Percentiles rank a stretch among this genome's conserved stretches.
Conservation (phyloP, 352 stramenopile genomes). For the Globisporangium orthogonon region DNA sequence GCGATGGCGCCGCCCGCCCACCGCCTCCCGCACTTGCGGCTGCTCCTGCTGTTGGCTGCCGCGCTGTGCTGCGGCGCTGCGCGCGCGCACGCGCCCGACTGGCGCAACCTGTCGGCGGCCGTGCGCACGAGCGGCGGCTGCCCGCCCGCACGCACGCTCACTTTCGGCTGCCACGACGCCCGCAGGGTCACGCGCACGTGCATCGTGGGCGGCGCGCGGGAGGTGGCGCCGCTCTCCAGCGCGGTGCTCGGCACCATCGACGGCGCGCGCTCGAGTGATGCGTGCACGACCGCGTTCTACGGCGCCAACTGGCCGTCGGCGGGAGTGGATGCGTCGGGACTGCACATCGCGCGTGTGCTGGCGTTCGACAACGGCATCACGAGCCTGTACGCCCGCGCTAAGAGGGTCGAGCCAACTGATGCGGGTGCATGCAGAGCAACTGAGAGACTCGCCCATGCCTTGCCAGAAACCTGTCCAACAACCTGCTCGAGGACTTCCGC, state of each 20-base stretch:
- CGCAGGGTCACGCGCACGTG: constrained; percentile 1
- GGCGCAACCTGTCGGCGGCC: not conserved
- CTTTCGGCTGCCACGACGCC: not conserved
- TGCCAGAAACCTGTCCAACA: constrained; percentile 10
- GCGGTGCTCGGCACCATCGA: not conserved
- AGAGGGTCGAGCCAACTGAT: no score
- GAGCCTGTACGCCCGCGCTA: not conserved
- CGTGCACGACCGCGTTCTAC: constrained; percentile 10
- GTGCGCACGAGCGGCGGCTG: not conserved
- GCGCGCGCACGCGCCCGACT: constrained; percentile 2
- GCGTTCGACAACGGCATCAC: constrained; percentile 1
- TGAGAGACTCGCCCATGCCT: not conserved
- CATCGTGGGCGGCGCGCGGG: constrained; percentile 3
- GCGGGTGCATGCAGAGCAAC: not conserved
- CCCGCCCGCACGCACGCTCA: not conserved
- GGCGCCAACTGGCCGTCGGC: not conserved
- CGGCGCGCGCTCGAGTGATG: not conserved
- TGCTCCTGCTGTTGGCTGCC: not conserved
- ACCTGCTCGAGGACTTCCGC: constrained; percentile 11
- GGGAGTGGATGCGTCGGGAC: not conserved
- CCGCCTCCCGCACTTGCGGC: not conserved
- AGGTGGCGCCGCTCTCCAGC: not conserved
- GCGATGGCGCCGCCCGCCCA: not conserved
- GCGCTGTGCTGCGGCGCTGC: not conserved
- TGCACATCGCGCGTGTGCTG: constrained; percentile 6